Percentiles rank a stretch among this genome's conserved stretches.
Evolutionary conservation across 129 eudicot species (phyloP).

Genomic region (Saussurea involucrata): DNA sequence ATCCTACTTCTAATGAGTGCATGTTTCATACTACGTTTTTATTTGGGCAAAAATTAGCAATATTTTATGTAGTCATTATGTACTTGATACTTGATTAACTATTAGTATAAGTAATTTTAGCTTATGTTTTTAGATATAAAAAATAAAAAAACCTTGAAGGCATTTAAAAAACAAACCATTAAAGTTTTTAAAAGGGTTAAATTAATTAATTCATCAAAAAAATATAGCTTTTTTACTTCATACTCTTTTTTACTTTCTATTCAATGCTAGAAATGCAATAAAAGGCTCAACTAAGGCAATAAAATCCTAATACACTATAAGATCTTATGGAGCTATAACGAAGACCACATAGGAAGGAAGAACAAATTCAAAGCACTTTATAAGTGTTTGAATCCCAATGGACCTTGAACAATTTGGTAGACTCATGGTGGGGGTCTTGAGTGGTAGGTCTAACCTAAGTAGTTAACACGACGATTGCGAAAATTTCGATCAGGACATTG

Average conservation of each 20-base stretch:
- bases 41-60: neutral
- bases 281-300: neutral
- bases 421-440: no score
- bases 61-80: neutral
- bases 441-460: no score
- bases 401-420: no score
- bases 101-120: neutral
- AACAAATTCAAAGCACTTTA: no score
- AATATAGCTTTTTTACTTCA: neutral
- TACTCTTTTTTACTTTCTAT: no score
- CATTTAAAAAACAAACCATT: neutral
- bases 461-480: no score
- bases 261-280: neutral
- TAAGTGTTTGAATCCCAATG: no score
- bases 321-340: neutral
- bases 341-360: no score
- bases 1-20: neutral
- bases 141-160: neutral
- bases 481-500: no score
- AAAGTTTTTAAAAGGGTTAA: neutral
- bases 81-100: neutral
- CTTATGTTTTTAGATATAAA: neutral
- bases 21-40: neutral
- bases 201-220: neutral
- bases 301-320: neutral